Conservation (phyloP, 2,329 filamentous ascomycete species). For the Zalaria sp. region DNA sequence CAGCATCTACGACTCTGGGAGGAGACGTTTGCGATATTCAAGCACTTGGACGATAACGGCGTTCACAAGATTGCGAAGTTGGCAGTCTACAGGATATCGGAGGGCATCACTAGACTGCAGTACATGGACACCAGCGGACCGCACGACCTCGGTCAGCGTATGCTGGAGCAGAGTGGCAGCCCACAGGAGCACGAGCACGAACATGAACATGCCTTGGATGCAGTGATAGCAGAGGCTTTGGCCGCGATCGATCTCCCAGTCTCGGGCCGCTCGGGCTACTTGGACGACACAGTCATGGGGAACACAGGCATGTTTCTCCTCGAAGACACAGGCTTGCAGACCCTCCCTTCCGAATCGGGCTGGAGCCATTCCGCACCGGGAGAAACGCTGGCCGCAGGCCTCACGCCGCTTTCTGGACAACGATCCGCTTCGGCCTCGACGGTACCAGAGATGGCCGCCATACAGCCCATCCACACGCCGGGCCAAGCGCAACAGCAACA, state of each 20-base stretch:
- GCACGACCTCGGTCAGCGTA: background rate
- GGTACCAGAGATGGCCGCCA: too few species aligned
- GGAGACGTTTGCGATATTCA: constrained; percentile 27
- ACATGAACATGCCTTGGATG: too few species aligned
- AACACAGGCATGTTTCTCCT: constrained; percentile 33
- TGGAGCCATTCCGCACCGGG: too few species aligned
- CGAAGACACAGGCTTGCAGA: constrained; percentile 30
- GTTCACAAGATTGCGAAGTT: constrained; percentile 32
- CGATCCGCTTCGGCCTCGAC: too few species aligned
- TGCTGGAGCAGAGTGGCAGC: background rate
- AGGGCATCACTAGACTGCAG: constrained; percentile 12
- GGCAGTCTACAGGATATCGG: constrained; percentile 25
- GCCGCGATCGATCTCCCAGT: too few species aligned
- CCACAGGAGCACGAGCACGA: background rate
- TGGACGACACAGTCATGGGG: constrained; percentile 29
- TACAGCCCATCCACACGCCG: too few species aligned
- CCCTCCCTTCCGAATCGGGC: background rate
- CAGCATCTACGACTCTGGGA: constrained; percentile 25
- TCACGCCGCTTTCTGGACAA: too few species aligned
- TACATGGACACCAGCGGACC: constrained; percentile 4
- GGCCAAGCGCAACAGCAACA: too few species aligned
- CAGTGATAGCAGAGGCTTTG: too few species aligned
- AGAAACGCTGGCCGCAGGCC: too few species aligned
- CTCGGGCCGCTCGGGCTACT: constrained; percentile 8
- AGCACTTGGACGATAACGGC: constrained; percentile 24